Conservation (phyloP, 805 yeast genomes). For the Lachancea nothofagi region DNA sequence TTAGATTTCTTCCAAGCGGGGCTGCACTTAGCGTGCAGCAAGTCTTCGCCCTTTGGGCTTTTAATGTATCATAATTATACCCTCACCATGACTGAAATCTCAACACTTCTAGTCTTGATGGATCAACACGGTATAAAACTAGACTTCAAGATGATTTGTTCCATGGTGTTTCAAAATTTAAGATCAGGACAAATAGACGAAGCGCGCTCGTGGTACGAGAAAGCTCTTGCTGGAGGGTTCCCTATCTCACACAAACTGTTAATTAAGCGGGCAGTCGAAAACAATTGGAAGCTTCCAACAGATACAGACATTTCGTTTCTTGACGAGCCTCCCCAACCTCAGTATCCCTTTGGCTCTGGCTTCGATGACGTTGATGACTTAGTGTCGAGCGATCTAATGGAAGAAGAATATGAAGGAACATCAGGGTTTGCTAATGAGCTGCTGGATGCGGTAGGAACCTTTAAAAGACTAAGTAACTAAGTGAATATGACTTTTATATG, state of each 20-base stretch:
- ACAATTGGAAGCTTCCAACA: slow-evolving; percentile 26
- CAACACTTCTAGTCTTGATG: slow-evolving; percentile 21
- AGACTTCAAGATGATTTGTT: slow-evolving; percentile 24
- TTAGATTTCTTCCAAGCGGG: slow-evolving; percentile 19
- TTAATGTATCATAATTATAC: slow-evolving; percentile 20
- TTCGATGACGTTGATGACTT: slow-evolving; percentile 5
- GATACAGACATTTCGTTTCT: slow-evolving; percentile 15
- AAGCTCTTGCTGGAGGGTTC: slow-evolving; percentile 21
- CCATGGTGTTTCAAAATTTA: slow-evolving; percentile 22
- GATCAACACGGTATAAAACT: slow-evolving; percentile 18
- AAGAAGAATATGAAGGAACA: slow-evolving; percentile 9
- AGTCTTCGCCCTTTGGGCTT: slow-evolving; percentile 24
- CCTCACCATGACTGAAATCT: slow-evolving; percentile 17
- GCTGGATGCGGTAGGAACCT: slow-evolving; percentile 5
- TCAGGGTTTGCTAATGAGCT: slow-evolving; percentile 8
- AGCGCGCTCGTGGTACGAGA: slow-evolving; percentile 29
- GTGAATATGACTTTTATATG: background rate
- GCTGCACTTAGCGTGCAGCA: slow-evolving; percentile 3
- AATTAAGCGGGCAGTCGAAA: slow-evolving; percentile 14
- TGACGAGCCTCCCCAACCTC: slow-evolving; percentile 1
- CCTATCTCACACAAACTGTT: slow-evolving; percentile 19
- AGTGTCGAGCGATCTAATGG: slow-evolving; percentile 3
- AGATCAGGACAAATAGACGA: slow-evolving; percentile 15
- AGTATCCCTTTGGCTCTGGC: slow-evolving; percentile 2
- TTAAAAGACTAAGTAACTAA: background rate